Base-by-base conservation (phyloP, 2,329 filamentous ascomycete genomes). In the Xylaria sp. region DNA sequence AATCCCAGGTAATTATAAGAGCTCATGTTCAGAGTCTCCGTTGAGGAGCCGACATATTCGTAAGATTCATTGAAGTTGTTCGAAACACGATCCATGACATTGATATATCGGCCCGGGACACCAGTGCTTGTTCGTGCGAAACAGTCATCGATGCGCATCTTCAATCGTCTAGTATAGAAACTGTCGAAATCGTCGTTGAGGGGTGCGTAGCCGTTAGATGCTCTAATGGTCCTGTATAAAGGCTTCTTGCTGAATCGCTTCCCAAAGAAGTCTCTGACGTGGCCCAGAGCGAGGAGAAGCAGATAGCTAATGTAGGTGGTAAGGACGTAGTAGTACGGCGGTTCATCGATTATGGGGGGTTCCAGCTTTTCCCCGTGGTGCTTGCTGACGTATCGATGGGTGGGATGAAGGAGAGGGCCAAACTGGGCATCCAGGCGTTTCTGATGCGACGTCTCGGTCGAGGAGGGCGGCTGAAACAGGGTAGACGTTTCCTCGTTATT, bases 1-100 rank as follows among this genome's bases (percentile, higher is more conserved):
- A 99, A 99, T 40, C 94, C 94, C 20, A 99, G 89, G 71, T 99
- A 99, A 75, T 99, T 99, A 82, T 99, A 99, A 1, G 94, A 99
- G 78, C 93, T 97, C 88, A 99, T 89, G 76, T 99, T 99, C 66
- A 99, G 79, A 0, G 94, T 97, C 74, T 99, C 91, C 1, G 93
- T 97, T 54, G 85, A 88, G 44, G 91, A 96, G 53, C 94, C 94
- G 1, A 90, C 92, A 73, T 92, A 87, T 70, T 90, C 85, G 78
- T 96, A 99, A 54, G 89, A 88, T 67, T 88, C 83, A 76, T 99
- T 99, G 79, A 91, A 92, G 70, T 99, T 91, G 69, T 93, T 84
- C 2, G 92, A 96, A 65, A 85, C 88, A 68, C 94, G 91, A 73
- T 97, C 93, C 63, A 97, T 83, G 38, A 99, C 80, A 20, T 91